phyloP scores from a whole-genome alignment of 257 asterid genomes.

The Scutellaria barbata region DNA sequence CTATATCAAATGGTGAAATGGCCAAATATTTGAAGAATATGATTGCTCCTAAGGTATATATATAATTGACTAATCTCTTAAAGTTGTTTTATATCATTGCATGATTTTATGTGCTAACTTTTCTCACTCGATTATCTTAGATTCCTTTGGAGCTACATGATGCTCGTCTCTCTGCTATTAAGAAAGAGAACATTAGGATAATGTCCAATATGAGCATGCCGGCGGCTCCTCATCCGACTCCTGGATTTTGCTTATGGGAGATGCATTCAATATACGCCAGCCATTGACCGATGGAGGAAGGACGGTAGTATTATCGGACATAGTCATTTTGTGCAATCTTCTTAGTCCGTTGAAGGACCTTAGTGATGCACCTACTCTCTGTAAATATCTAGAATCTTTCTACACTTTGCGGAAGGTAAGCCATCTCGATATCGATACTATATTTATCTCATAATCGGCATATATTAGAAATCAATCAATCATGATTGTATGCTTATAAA shows the following conservation, averaged over 20 bases:
- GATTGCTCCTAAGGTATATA: constrained; percentile 55
- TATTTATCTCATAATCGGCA: not conserved
- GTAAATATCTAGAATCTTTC: constrained; percentile 51
- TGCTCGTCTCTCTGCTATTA: constrained; percentile 48
- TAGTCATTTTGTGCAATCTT: constrained; percentile 53
- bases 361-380: constrained; percentile 48
- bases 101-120: not conserved
- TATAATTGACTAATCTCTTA: not conserved
- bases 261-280: constrained; percentile 62
- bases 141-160: constrained; percentile 47
- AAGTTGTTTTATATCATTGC: not conserved
- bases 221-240: constrained; percentile 61
- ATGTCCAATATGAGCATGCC: constrained; percentile 68
- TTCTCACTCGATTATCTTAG: constrained; percentile 25
- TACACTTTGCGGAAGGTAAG: constrained; percentile 56
- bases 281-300: constrained; percentile 62
- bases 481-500: too few relatives aligned
- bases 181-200: constrained; percentile 53
- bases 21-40: constrained; percentile 47
- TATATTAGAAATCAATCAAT: not conserved
- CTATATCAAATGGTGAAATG: constrained; percentile 54
- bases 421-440: not conserved
- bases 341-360: constrained; percentile 53
- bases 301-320: constrained; percentile 58
- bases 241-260: constrained; percentile 61